These are phyloP conservation scores for Rutstroemia sp. DNA, from an alignment of 2,329 filamentous ascomycete genomes.

Conservation along the genomic window DNA sequence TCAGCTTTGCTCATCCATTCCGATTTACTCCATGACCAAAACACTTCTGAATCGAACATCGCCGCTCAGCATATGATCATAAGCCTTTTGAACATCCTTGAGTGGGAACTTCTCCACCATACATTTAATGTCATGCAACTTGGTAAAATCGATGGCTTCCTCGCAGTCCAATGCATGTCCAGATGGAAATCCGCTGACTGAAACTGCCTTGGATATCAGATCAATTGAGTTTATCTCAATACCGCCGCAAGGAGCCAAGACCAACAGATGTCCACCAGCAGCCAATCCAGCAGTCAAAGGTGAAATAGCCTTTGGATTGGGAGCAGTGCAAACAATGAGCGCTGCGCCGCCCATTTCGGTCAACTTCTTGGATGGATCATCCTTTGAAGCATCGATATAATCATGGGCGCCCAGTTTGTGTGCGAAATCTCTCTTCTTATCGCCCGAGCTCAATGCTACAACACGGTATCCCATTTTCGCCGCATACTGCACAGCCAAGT, in stretches of 20 bases:
- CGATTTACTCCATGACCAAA: conserved; percentile 18
- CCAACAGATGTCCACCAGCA: conserved; percentile 48
- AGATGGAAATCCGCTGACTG: conserved; percentile 56
- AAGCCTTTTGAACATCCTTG: conserved; percentile 32
- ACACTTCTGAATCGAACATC: conserved; percentile 26
- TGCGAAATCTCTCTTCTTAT: conserved; percentile 63
- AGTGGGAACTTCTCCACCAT: conserved; percentile 59
- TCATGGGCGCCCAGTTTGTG: conserved; percentile 51
- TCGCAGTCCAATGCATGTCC: conserved; percentile 57
- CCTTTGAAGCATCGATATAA: conserved; percentile 49
- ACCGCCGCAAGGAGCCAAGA: conserved; percentile 45
- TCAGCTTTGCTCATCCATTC: no score
- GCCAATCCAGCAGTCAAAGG: conserved; percentile 47
- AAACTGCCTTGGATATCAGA: conserved; percentile 45
- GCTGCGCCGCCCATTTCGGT: conserved; percentile 53
- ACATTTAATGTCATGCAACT: conserved; percentile 54
- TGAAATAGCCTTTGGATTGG: conserved; percentile 47
- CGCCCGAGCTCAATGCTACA: conserved; percentile 58
- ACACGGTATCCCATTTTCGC: conserved; percentile 69
- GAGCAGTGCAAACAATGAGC: conserved; percentile 56
- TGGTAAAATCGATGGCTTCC: conserved; percentile 60
- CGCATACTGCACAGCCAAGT: conserved; percentile 71
- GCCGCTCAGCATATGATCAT: conserved; percentile 25
- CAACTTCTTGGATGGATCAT: conserved; percentile 42
- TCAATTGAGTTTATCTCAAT: conserved; percentile 37